Evolutionary conservation across 1,284 basidiomycete species (phyloP).

Genomic region (Melampsora americana): DNA sequence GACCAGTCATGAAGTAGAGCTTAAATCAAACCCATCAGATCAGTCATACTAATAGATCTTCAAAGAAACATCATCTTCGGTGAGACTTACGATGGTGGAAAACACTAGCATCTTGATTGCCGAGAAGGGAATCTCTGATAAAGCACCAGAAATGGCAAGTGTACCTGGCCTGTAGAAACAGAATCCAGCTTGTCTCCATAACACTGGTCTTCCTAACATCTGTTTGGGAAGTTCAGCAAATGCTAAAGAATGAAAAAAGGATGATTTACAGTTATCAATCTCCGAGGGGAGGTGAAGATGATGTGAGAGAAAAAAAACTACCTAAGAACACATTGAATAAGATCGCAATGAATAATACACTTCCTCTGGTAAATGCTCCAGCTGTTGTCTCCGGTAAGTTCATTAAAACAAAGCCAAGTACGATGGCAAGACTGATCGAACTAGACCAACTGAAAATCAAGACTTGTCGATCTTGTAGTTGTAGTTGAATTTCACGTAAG

Average conservation of each 20-base stretch:
- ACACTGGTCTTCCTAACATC: conserved; percentile 64
- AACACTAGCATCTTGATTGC: conserved; percentile 46
- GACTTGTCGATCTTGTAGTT: conserved; percentile 48
- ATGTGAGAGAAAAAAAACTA: not conserved
- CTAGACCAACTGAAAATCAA: conserved; percentile 49
- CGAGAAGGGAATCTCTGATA: conserved; percentile 59
- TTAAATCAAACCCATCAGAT: not conserved
- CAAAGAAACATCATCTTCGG: not conserved
- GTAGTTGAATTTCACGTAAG: conserved; percentile 51
- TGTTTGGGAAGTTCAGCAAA: conserved; percentile 58
- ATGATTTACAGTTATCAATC: conserved; percentile 5
- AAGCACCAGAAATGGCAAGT: conserved; percentile 63
- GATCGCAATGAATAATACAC: conserved; percentile 66
- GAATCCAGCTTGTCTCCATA: conserved; percentile 65
- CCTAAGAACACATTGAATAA: conserved; percentile 50
- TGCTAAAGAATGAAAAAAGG: conserved; percentile 63
- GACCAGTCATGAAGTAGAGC: conserved; percentile 55
- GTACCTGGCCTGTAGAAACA: conserved; percentile 77
- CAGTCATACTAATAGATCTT: not conserved
- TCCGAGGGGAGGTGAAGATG: not conserved
- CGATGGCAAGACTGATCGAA: conserved; percentile 63
- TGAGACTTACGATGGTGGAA: conserved; percentile 41
- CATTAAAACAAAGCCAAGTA: conserved; percentile 63
- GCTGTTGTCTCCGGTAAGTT: conserved; percentile 69
- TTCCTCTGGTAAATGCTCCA: conserved; percentile 81